Conservation (phyloP, 305 asterid species). For the Fraxinus angustifolia region DNA sequence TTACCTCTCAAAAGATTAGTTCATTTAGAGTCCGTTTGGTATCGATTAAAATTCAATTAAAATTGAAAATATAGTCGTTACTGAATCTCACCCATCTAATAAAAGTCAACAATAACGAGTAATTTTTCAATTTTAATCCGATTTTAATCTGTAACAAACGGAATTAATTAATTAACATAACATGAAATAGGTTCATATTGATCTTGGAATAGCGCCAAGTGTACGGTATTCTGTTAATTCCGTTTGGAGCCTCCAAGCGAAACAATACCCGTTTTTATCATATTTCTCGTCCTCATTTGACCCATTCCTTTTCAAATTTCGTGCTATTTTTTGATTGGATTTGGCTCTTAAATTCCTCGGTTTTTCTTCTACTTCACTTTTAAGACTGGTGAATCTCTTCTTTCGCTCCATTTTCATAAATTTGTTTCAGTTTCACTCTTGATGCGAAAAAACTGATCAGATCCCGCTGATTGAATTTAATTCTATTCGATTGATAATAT, state of each 20-base stretch:
- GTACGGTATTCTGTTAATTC: constrained; percentile 51
- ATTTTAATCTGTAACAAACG: too few relatives aligned
- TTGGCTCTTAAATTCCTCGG: not conserved
- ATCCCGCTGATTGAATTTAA: constrained; percentile 12
- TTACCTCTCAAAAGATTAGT: not conserved
- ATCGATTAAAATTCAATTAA: too few relatives aligned
- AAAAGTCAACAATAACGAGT: too few relatives aligned
- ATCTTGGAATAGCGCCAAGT: constrained; percentile 26
- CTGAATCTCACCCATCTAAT: too few relatives aligned
- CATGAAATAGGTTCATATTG: not conserved
- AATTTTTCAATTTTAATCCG: too few relatives aligned
- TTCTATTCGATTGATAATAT: constrained; percentile 15
- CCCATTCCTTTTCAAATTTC: not conserved
- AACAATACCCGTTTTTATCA: not conserved
- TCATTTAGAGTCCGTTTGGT: not conserved
- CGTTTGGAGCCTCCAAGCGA: constrained; percentile 34
- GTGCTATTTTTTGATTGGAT: not conserved
- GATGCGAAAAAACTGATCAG: not conserved
- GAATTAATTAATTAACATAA: not conserved
- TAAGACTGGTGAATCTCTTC: not conserved
- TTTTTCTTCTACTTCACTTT: not conserved
- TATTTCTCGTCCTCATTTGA: constrained; percentile 6
- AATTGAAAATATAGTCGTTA: too few relatives aligned
- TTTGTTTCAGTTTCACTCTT: not conserved
- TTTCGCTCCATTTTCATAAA: not conserved